Percentiles rank a stretch among this genome's conserved stretches.
These are phyloP conservation scores for Schwanniomyces etchellsii DNA, from an alignment of 1,139 yeast genomes.

Conservation along the genomic window DNA sequence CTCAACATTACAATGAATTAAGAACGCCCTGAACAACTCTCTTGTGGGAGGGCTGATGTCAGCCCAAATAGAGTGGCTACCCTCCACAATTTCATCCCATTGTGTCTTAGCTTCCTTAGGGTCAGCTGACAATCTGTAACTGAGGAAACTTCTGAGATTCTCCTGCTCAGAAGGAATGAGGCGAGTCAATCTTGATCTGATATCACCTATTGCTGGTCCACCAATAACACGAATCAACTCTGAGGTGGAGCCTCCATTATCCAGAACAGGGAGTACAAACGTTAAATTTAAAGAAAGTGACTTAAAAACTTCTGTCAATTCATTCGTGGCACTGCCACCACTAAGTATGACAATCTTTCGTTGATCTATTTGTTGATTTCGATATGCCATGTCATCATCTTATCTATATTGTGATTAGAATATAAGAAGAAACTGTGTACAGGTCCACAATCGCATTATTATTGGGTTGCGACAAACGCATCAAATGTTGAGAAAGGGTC, in stretches of 20 bases:
- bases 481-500: too few species aligned
- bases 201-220: conserved; percentile 94
- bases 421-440: too few species aligned
- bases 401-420: too few species aligned
- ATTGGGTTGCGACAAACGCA: too few species aligned
- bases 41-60: conserved; percentile 56
- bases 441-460: too few species aligned
- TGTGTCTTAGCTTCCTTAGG: conserved; percentile 53
- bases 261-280: conserved; percentile 79
- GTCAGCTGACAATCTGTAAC: conserved; percentile 56
- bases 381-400: too few species aligned
- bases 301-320: conserved; percentile 46
- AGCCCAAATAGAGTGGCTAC: conserved; percentile 68
- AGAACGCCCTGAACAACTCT: conserved; percentile 72
- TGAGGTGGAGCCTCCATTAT: conserved; percentile 93
- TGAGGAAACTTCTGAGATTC: conserved; percentile 43
- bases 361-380: too few species aligned
- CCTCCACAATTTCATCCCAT: conserved; percentile 79
- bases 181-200: conserved; percentile 74
- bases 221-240: conserved; percentile 87
- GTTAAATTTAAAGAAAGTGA: conserved; percentile 38
- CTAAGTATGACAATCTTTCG: conserved; percentile 44
- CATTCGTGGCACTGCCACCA: conserved; percentile 77
- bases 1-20: conserved; percentile 76
- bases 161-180: conserved; percentile 51